A percentile compares a stretch with the other conserved stretches of the same genome.
These are phyloP conservation scores for Fraxinus pennsylvanica DNA, from an alignment of 257 asterid species.

Conservation along the genomic window DNA sequence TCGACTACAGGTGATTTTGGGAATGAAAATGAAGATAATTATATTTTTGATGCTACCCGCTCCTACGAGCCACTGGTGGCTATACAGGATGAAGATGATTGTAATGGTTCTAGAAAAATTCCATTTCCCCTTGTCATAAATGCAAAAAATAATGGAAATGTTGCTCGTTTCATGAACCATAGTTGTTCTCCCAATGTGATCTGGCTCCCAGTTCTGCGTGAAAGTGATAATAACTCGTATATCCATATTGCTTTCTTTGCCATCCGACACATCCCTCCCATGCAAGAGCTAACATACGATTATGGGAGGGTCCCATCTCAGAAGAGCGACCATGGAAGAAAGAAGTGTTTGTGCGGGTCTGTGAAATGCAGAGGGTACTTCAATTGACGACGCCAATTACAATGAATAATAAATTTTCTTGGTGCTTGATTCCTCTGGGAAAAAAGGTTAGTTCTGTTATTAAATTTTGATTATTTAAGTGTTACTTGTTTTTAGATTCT, in stretches of 20 bases:
- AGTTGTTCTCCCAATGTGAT: slow-evolving; percentile 49
- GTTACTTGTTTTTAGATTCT: background rate
- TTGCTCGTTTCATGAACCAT: slow-evolving; percentile 64
- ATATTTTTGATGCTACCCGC: slow-evolving; percentile 54
- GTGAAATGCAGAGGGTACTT: slow-evolving; percentile 49
- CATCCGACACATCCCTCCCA: slow-evolving; percentile 45
- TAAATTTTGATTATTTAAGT: slow-evolving; percentile 5
- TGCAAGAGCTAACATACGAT: slow-evolving; percentile 53
- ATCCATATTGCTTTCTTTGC: slow-evolving; percentile 50
- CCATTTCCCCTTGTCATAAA: slow-evolving; percentile 45
- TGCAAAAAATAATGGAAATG: slow-evolving; percentile 51
- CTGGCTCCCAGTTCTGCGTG: slow-evolving; percentile 55
- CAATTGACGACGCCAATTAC: slow-evolving; percentile 24
- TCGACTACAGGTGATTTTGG: slow-evolving; percentile 36
- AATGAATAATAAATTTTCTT: slow-evolving; percentile 9
- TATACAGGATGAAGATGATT: slow-evolving; percentile 27
- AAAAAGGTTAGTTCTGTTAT: slow-evolving; percentile 30
- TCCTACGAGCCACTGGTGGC: slow-evolving; percentile 34
- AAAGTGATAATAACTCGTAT: slow-evolving; percentile 35
- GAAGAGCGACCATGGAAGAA: slow-evolving; percentile 42
- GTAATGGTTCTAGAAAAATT: slow-evolving; percentile 28
- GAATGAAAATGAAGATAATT: slow-evolving; percentile 38
- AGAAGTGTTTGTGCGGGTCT: slow-evolving; percentile 49
- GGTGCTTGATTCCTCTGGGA: slow-evolving; percentile 23
- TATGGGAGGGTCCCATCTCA: slow-evolving; percentile 44